Base-by-base conservation (phyloP, 129 eudicot genomes). In the Flaveria linearis region DNA sequence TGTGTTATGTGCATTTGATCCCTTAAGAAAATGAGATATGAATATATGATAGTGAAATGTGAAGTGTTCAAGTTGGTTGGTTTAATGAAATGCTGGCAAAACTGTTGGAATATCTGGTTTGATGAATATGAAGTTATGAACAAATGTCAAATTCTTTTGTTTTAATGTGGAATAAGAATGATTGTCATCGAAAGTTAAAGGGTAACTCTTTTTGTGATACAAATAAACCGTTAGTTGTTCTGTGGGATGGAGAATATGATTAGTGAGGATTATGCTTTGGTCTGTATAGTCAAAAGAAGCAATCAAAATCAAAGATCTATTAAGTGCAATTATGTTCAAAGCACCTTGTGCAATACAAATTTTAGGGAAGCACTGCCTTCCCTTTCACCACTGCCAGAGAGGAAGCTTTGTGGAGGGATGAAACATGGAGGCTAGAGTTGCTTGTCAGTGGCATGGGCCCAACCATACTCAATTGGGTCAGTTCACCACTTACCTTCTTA, bases 361-460 rank as follows among this genome's bases (percentile, higher is more conserved):
- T 51, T 36, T 56, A 42, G 71, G 90, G 87, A 57, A 88, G 82
- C 79, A 53, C 49, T 53, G 93, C 93, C 10, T 84, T 86, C 84
- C 88, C 90, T 78, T 88, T 88, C 20, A 81, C 90, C 9, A 86
- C 83, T 53, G 58, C 60, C 4, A 82, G 83, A 72, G 93, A 88
- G 75, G 85, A 69, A 71, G 71, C 69, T 4, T 80, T 88, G 51
- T 88, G 93, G 93, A 86, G 81, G 69, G 86, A 79, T 3, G 88
- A 86, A 80, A 82, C 87, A 20, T 20, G 22, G 22, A 20, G 22
- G 22, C 22, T 20, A 20, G 22, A 20, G 22, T 20, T 20, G 22
- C 22, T 20, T 20, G 22, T 20, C 22, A 20, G 22, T 20, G 22
- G 22, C 22, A 20, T 20, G 22, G 22, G 0, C 22, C 22, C 22